phyloP scores from a whole-genome alignment of 2,329 filamentous ascomycete genomes.

The Cylindrodendrum hubeiense region DNA sequence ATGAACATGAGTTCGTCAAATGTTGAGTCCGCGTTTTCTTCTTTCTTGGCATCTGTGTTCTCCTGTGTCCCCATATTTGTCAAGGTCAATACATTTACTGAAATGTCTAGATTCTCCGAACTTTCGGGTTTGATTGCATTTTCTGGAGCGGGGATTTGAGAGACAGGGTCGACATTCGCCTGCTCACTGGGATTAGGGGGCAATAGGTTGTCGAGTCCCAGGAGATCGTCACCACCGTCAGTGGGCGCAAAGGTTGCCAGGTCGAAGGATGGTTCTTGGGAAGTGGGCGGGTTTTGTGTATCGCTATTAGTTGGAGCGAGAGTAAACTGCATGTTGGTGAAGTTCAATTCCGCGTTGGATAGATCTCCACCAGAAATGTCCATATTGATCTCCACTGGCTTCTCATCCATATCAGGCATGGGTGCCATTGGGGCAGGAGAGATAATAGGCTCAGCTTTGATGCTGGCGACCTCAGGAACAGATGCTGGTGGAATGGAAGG shows the following conservation, averaged over 20 bases:
- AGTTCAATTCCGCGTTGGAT: constrained; percentile 57
- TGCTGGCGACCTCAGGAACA: constrained; percentile 38
- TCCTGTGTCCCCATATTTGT: constrained; percentile 8
- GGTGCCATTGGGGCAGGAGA: constrained; percentile 42
- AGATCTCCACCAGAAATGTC: constrained; percentile 33
- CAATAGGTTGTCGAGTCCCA: constrained; percentile 48
- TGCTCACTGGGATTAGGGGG: constrained; percentile 40
- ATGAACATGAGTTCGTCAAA: constrained; percentile 62
- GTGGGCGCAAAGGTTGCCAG: constrained; percentile 57
- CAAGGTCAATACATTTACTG: not conserved
- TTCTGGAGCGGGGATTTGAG: constrained; percentile 26
- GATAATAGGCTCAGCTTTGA: constrained; percentile 45
- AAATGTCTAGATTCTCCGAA: constrained; percentile 9
- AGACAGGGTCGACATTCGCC: constrained; percentile 15
- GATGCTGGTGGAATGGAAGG: constrained; percentile 26
- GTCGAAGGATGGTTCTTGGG: constrained; percentile 59
- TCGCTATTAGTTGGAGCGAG: constrained; percentile 58
- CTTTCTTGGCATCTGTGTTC: constrained; percentile 31
- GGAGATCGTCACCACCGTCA: constrained; percentile 47
- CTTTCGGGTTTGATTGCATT: constrained; percentile 28
- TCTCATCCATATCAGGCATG: constrained; percentile 45
- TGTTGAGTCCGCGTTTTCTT: constrained; percentile 42
- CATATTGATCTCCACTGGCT: constrained; percentile 38
- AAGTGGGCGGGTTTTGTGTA: constrained; percentile 36
- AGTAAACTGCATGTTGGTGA: constrained; percentile 69